These are phyloP conservation scores for Lactarius sanguifluus DNA, from an alignment of 768 basidiomycete species.

Conservation along the genomic window DNA sequence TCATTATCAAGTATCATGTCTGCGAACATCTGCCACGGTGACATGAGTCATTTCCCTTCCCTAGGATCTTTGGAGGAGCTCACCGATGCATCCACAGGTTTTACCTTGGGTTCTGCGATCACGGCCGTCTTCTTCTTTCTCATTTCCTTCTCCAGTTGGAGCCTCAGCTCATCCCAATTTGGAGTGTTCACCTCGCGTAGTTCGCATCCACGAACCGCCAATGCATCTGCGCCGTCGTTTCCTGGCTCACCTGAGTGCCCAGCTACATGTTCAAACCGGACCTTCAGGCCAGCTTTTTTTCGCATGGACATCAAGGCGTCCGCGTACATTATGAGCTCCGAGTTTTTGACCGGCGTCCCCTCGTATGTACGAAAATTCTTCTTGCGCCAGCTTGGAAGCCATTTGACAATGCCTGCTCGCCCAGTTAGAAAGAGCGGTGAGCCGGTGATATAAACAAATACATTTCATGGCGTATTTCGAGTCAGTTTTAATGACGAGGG, in stretches of 20 bases:
- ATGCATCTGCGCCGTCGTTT: constrained; percentile 83
- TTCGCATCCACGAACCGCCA: constrained; percentile 60
- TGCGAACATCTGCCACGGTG: constrained; percentile 17
- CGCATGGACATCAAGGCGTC: constrained; percentile 59
- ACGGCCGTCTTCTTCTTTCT: background rate
- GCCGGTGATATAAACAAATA: constrained; percentile 35
- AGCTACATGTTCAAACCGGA: constrained; percentile 68
- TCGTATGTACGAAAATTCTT: constrained; percentile 50
- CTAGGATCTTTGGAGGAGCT: background rate
- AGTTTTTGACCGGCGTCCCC: constrained; percentile 70
- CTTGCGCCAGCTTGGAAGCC: constrained; percentile 65
- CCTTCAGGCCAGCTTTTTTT: constrained; percentile 48
- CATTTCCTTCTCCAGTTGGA: constrained; percentile 2
- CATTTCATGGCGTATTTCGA: constrained; percentile 83
- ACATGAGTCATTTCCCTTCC: background rate
- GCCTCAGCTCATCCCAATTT: constrained; percentile 51
- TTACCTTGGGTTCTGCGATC: too few relatives aligned
- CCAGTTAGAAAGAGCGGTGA: constrained; percentile 20
- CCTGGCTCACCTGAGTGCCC: constrained; percentile 78
- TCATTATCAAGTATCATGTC: constrained; percentile 20
- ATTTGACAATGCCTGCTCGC: constrained; percentile 60
- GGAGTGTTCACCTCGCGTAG: constrained; percentile 46
- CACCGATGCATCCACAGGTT: constrained; percentile 8
- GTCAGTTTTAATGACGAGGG: constrained; percentile 79
- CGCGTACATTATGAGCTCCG: constrained; percentile 67